Evolutionary conservation across 306 rosid genomes (phyloP), one percentile per base, ranked within the genome.

Genomic region (Hippophae gyantsensis): DNA sequence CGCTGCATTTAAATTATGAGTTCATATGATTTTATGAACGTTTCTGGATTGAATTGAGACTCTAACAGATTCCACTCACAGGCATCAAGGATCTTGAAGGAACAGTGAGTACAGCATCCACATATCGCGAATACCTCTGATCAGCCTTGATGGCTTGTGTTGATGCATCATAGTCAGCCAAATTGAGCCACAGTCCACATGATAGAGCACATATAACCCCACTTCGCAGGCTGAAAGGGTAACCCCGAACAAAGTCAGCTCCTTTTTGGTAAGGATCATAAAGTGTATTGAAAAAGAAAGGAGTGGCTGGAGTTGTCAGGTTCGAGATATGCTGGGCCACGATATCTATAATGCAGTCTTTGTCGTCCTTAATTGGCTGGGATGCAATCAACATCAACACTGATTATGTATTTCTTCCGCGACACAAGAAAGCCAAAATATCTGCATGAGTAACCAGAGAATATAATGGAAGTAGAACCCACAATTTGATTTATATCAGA

Each of bases 231-330:
- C 99, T 93, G 65, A 93, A 93, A 10, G 99, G 99, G 79, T 93
- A 93, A 7, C 99, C 99, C 2, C 97, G 99, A 58, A 93, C 99
- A 40, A 93, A 93, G 60, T 93, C 99, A 0, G 94, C 95, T 62
- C 99, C 99, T 71, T 88, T 75, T 45, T 89, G 71, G 63, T 62
- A 93, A 27, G 99, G 99, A 79, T 93, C 99, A 67, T 93, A 93
- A 1, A 93, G 89, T 6, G 99, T 93, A 74, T 88, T 93, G 60
- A 93, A 93, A 74, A 93, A 93, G 84, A 93, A 93, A n/a, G 99
- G 99, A 12, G 99, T 93, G 8, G 99, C 99, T 18, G 99, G 99
- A 56, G 90, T 84, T 72, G 67, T 65, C 55, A 93, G 94, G 82
- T 93, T 93, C 45, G 73, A 49, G 10, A 84, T 52, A 69, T 92